Base-by-base conservation (phyloP, 2,329 filamentous ascomycete species). In the Canariomyces notabilis region DNA sequence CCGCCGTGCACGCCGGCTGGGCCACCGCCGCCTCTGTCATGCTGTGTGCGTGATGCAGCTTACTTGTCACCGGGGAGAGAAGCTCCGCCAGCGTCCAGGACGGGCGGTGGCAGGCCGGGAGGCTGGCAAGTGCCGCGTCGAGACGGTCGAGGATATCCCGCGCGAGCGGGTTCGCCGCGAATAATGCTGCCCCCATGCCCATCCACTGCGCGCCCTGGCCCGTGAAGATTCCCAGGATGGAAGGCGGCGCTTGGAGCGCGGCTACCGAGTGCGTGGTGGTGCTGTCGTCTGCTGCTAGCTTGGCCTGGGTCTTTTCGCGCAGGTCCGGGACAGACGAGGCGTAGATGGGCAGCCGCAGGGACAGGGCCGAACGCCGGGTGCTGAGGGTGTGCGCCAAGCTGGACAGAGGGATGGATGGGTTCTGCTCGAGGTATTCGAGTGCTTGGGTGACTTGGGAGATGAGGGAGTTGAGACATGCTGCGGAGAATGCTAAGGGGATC, bases 321-420 rank as follows among this genome's bases (percentile, higher is more conserved):
- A 42, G 36, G 72, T 77, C 61, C 72, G 67, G n/a, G 73, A 77
- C 55, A 74, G 31, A 20, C 12, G 45, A 38, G 14, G 21, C 29
- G n/a, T 45, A 37, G 20, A 5, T 20, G 8, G 36, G 18, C 7
- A 51, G 42, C n/a, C n/a, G n/a, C n/a, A n/a, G n/a, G n/a, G n/a
- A n/a, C n/a, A n/a, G n/a, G n/a, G n/a, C n/a, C n/a, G n/a, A n/a
- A n/a, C n/a, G n/a, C n/a, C n/a, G n/a, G n/a, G n/a, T n/a, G n/a
- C n/a, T n/a, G n/a, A n/a, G n/a, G n/a, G n/a, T n/a, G n/a, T n/a
- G n/a, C n/a, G n/a, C n/a, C n/a, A n/a, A n/a, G n/a, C n/a, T n/a
- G n/a, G n/a, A n/a, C n/a, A n/a, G n/a, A n/a, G n/a, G n/a, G n/a
- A n/a, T n/a, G n/a, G n/a, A n/a, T n/a, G n/a, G n/a, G n/a, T n/a